Evolutionary conservation across 768 basidiomycete species (phyloP).

Genomic region (Lactarius hatsudake): DNA sequence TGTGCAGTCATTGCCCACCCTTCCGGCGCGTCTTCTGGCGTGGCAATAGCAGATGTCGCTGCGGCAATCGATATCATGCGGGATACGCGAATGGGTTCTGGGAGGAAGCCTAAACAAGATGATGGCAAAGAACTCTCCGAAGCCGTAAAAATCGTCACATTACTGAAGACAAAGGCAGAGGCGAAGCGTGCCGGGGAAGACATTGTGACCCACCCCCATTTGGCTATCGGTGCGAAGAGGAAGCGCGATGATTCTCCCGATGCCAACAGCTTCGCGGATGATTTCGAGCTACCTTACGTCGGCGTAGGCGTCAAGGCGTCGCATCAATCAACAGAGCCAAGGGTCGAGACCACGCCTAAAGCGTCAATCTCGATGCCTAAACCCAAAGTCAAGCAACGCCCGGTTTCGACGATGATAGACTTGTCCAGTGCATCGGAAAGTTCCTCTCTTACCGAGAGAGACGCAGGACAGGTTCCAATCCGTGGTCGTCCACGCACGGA

Average conservation of each 20-base stretch:
- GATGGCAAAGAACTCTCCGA: conserved; percentile 39
- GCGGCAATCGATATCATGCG: conserved; percentile 45
- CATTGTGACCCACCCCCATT: conserved; percentile 23
- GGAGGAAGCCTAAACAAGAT: conserved; percentile 34
- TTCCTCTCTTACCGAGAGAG: conserved; percentile 6
- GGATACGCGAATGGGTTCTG: conserved; percentile 31
- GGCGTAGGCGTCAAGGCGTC: conserved; percentile 34
- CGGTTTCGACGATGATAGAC: conserved; percentile 3
- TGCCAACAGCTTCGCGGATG: conserved; percentile 28
- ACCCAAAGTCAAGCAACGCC: conserved; percentile 14
- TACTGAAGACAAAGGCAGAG: conserved; percentile 38
- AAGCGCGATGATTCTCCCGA: conserved; percentile 44
- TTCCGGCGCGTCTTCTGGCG: conserved; percentile 43
- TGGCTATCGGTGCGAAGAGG: conserved; percentile 40
- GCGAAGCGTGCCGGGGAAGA: conserved; percentile 30
- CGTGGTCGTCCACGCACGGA: conserved; percentile 24
- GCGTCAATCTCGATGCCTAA: conserved; percentile 1
- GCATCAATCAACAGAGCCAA: conserved; percentile 2
- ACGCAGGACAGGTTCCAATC: conserved; percentile 15
- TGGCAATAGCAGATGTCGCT: conserved; percentile 47
- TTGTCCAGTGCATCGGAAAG: conserved; percentile 7
- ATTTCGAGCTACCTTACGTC: conserved; percentile 46
- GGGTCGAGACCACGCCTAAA: conserved; percentile 12
- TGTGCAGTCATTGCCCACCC: conserved; percentile 59
- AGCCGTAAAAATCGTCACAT: conserved; percentile 25